A percentile compares a stretch with the other conserved stretches of the same genome.
Evolutionary conservation across 805 yeast species (phyloP).

Genomic region (Teunomyces aglyptinius): DNA sequence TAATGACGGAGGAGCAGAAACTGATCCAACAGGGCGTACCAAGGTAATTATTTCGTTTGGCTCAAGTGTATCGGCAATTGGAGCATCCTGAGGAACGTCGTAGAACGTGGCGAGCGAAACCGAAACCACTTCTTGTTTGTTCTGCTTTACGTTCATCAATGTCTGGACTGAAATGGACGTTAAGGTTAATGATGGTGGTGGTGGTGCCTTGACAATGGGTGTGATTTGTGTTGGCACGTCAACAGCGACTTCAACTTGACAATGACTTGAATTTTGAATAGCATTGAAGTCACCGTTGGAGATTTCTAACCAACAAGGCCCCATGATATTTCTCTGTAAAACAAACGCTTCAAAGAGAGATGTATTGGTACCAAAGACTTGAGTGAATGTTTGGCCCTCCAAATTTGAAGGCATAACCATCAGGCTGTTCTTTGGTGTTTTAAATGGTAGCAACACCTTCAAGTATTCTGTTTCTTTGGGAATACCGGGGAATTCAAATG

Average conservation of each 20-base stretch:
- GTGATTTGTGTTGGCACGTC: conserved; percentile 45
- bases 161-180: conserved; percentile 80
- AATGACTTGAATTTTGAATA: conserved; percentile 69
- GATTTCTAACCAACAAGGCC: conserved; percentile 94
- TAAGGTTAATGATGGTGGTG: conserved; percentile 66
- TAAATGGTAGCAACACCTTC: conserved; percentile 72
- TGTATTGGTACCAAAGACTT: conserved; percentile 76
- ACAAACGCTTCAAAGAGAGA: conserved; percentile 83
- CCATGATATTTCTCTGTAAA: conserved; percentile 81
- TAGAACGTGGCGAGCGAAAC: conserved; percentile 73
- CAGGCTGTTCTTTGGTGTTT: conserved; percentile 54
- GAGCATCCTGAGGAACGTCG: conserved; percentile 70
- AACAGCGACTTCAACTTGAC: conserved; percentile 71
- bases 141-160: conserved; percentile 65
- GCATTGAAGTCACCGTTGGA: conserved; percentile 58
- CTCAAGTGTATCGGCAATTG: conserved; percentile 57
- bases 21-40: conserved; percentile 71
- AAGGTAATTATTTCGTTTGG: conserved; percentile 68
- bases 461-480: conserved; percentile 81
- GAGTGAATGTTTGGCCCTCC: conserved; percentile 72
- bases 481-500: conserved; percentile 79
- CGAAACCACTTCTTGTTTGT: conserved; percentile 84
- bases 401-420: conserved; percentile 57
- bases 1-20: conserved; percentile 74
- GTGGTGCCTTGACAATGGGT: conserved; percentile 45